Base-by-base conservation (phyloP, 2,329 filamentous ascomycete species). In the Monascus ruber region DNA sequence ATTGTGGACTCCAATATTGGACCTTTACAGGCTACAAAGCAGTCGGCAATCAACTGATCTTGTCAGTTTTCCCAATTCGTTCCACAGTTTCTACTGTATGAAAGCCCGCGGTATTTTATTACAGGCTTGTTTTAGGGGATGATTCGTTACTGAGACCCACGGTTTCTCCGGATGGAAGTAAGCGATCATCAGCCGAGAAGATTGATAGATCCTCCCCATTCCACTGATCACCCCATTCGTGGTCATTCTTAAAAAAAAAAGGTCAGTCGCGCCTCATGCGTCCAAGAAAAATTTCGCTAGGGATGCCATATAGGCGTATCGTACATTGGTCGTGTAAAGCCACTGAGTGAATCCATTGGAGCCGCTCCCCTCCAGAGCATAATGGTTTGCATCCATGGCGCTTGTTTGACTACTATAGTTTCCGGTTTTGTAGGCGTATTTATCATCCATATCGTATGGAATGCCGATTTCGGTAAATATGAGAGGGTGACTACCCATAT, bases 361-460 rank as follows among this genome's bases (percentile, higher is more conserved):
- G 9, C 76, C 71, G 29, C 85, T 83, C 0, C 85, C 85, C 64
- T 98, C 91, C 0, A 94, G 72, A 0, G 83, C 91, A 65, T 81
- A 98, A 58, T 94, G 86, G 58, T 96, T 98, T 38, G 93, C 91
- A 63, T 98, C 91, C 69, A 98, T 81, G 5, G 91, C 91, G 2
- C 85, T 79, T 28, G 83, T 84, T 59, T 98, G 91, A 52, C 85
- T 94, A 34, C 83, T 82, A 63, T 94, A 98, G 60, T 98, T 85
- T 5, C 93, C 91, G 5, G 86, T 94, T 63, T 86, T 85, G 65
- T 98, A 98, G 1, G 91, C 91, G 54, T 91, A 73, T 63, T 94
- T 88, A 48, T 94, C 81, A 55, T 98, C 89, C 93, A 98, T 96
- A 57, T 98, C 91, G 57, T 94, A 98, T 0, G 91, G 91, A 42